phyloP scores from a whole-genome alignment of 202 grass and related monocot species.

The Setaria viridis region DNA sequence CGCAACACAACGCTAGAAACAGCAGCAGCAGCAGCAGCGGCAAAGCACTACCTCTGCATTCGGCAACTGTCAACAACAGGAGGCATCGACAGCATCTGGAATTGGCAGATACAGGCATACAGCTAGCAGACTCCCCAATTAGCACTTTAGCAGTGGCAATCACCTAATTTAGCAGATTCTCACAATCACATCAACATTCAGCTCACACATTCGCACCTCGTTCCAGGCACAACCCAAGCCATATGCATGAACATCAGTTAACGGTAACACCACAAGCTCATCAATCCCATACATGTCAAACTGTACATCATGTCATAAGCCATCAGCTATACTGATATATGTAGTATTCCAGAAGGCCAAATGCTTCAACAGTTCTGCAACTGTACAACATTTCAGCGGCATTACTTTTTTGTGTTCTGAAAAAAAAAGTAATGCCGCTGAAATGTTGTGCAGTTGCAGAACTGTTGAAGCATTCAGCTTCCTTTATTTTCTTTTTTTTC shows the following conservation, averaged over 20 bases:
- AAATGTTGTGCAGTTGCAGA: background rate
- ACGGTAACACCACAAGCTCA: background rate
- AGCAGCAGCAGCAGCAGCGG: background rate
- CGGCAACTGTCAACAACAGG: background rate
- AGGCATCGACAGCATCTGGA: background rate
- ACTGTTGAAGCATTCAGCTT: conserved; percentile 16
- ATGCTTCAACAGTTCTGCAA: conserved; percentile 35
- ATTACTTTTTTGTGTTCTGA: background rate
- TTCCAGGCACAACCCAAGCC: background rate
- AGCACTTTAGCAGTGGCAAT: too few relatives aligned
- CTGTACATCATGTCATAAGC: background rate
- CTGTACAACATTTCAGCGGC: background rate
- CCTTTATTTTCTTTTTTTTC: background rate
- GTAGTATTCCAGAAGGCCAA: background rate
- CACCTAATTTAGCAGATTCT: background rate
- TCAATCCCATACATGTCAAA: background rate
- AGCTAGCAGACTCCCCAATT: background rate
- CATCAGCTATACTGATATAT: background rate
- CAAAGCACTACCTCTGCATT: background rate
- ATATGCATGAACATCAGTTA: background rate
- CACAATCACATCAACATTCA: background rate
- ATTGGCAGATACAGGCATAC: too few relatives aligned
- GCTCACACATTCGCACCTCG: background rate
- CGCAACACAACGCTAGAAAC: background rate
- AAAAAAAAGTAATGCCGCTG: background rate